These are phyloP conservation scores for Fusarium keratoplasticum DNA, from an alignment of 2,329 filamentous ascomycete species.

Conservation along the genomic window DNA sequence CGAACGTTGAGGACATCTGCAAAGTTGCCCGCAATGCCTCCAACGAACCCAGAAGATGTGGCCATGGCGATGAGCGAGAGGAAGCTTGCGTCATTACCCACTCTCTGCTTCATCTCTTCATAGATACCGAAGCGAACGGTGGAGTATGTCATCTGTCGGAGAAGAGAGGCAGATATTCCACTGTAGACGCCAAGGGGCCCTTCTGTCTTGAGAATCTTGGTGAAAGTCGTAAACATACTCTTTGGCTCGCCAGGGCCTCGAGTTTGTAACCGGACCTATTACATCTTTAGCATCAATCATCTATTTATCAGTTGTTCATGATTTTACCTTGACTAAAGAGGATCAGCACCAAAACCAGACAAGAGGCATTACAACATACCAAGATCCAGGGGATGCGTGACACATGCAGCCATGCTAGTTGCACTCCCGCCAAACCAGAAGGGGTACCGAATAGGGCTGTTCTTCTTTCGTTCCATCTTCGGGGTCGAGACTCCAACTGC, in stretches of 20 bases:
- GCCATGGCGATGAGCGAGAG: neutral
- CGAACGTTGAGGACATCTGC: neutral
- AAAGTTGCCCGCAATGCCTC: neutral
- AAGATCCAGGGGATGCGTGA: slow-evolving; percentile 92
- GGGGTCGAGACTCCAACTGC: neutral
- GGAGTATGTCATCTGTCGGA: slow-evolving; percentile 93
- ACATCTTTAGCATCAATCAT: neutral
- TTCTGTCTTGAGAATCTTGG: slow-evolving; percentile 79
- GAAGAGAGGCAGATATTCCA: slow-evolving; percentile 88
- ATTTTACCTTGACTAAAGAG: neutral
- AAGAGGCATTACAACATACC: slow-evolving; percentile 64
- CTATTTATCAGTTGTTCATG: neutral
- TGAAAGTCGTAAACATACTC: slow-evolving; percentile 85
- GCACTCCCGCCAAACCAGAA: slow-evolving; percentile 98
- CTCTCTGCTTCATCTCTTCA: slow-evolving; percentile 78
- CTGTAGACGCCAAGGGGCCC: slow-evolving; percentile 85
- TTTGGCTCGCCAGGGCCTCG: slow-evolving; percentile 39
- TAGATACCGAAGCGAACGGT: slow-evolving; percentile 96
- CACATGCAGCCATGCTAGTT: slow-evolving; percentile 86
- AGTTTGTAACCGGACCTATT: neutral
- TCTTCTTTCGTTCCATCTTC: slow-evolving; percentile 45
- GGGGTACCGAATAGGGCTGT: slow-evolving; percentile 67
- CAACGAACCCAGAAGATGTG: neutral
- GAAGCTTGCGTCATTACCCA: slow-evolving; percentile 69
- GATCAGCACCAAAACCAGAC: neutral